phyloP scores from a whole-genome alignment of 768 basidiomycete genomes.

The Galerina sulciceps region DNA sequence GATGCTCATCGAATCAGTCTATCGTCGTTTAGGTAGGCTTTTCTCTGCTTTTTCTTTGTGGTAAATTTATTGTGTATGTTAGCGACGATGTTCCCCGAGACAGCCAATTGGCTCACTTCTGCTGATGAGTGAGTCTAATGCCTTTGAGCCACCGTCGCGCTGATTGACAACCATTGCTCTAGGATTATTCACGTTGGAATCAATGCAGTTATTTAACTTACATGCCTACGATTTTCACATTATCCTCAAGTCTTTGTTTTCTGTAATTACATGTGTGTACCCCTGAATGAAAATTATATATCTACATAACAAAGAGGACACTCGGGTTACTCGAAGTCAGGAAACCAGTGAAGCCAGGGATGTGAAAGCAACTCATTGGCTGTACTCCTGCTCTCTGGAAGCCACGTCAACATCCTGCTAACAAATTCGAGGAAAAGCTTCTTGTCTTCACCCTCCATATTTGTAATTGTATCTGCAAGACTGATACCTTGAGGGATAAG shows the following conservation, averaged over 20 bases:
- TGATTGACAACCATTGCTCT: background rate
- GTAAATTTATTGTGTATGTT: background rate
- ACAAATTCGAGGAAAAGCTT: background rate
- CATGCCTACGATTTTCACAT: no score
- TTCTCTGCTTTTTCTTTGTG: background rate
- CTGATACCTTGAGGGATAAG: background rate
- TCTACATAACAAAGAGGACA: no score
- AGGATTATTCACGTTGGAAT: conserved; percentile 65
- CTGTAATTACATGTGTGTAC: no score
- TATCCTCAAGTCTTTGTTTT: no score
- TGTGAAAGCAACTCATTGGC: conserved; percentile 2
- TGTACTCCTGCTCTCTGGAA: background rate
- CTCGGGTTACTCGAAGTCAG: no score
- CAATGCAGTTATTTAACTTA: conserved; percentile 49
- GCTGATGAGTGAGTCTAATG: conserved; percentile 53
- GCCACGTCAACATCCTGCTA: conserved; percentile 1
- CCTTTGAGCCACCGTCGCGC: background rate
- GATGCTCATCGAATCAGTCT: conserved; percentile 64
- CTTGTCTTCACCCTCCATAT: background rate
- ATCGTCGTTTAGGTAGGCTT: conserved; percentile 56
- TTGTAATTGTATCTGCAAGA: background rate
- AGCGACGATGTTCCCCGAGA: conserved; percentile 69
- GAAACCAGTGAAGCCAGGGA: background rate
- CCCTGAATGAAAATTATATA: no score
- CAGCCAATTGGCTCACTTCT: conserved; percentile 58